Percentiles rank a stretch among this genome's conserved stretches.
These are phyloP conservation scores for Aspergillus amoenus DNA, from an alignment of 2,329 filamentous ascomycete species.

Conservation along the genomic window DNA sequence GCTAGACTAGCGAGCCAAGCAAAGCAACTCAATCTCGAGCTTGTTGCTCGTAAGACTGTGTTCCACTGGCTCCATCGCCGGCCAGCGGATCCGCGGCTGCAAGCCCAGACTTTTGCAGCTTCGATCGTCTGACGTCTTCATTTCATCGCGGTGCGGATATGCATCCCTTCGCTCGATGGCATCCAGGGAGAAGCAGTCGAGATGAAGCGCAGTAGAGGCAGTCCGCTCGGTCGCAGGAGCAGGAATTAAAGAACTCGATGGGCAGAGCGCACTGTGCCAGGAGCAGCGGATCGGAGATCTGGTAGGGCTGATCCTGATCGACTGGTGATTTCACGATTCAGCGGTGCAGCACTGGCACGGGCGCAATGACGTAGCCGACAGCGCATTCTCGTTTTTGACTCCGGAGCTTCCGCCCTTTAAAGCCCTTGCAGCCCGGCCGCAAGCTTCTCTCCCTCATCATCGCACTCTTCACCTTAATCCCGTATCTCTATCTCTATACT, in stretches of 20 bases:
- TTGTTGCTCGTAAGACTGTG: not conserved
- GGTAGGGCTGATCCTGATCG: not conserved
- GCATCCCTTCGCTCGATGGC: not conserved
- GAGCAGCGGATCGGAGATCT: not conserved
- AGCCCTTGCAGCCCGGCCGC: constrained; percentile 7
- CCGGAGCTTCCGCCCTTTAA: constrained; percentile 33
- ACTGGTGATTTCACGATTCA: constrained; percentile 27
- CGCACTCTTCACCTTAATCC: constrained; percentile 6
- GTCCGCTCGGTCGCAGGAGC: too few species aligned
- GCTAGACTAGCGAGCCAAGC: too few species aligned
- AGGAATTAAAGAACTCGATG: too few species aligned
- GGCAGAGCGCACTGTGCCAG: too few species aligned
- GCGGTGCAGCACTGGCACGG: constrained; percentile 11
- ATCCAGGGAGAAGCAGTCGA: not conserved
- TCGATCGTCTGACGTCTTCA: not conserved
- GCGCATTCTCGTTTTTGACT: constrained; percentile 9
- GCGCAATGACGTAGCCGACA: constrained; percentile 33
- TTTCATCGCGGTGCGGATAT: not conserved
- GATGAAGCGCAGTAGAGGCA: not conserved
- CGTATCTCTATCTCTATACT: not conserved
- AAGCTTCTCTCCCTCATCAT: not conserved
- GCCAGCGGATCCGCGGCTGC: not conserved
- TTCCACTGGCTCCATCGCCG: not conserved
- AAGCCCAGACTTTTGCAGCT: not conserved
- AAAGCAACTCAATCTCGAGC: not conserved